Evolutionary conservation across 108 stramenopile genomes (phyloP).

Genomic region (Mayamaea pseudoterrestris): DNA sequence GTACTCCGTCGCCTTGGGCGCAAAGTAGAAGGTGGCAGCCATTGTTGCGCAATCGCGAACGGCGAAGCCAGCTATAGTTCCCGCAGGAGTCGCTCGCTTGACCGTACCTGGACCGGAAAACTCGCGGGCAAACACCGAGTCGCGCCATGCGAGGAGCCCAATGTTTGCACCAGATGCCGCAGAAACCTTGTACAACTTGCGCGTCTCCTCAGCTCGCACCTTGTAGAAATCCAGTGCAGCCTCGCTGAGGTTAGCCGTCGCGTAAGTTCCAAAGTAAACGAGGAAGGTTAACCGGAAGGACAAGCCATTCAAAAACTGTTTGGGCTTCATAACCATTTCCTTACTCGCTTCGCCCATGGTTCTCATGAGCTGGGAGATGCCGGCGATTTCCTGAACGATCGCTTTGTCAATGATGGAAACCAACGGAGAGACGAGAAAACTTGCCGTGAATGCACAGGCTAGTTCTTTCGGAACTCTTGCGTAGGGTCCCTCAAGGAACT

Average conservation of each 20-base stretch:
- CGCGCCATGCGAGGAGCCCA: slow-evolving; percentile 25
- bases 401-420: slow-evolving; percentile 26
- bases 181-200: slow-evolving; percentile 20
- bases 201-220: slow-evolving; percentile 10
- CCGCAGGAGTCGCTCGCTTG: slow-evolving; percentile 14
- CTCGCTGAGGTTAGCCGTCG: slow-evolving; percentile 27
- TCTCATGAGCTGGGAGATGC: slow-evolving; percentile 7
- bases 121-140: slow-evolving; percentile 20
- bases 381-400: slow-evolving; percentile 19
- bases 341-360: slow-evolving; percentile 13
- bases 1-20: slow-evolving; percentile 17
- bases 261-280: slow-evolving; percentile 31
- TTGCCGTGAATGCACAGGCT: slow-evolving; percentile 14
- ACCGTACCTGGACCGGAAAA: slow-evolving; percentile 1
- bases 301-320: slow-evolving; percentile 13
- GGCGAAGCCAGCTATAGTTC: slow-evolving; percentile 21
- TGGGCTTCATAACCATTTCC: slow-evolving; percentile 20
- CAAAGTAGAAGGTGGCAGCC: slow-evolving; percentile 26
- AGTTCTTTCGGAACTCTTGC: slow-evolving; percentile 15
- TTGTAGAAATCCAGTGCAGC: slow-evolving; percentile 14
- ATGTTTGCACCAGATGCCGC: slow-evolving; percentile 20
- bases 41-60: slow-evolving; percentile 24
- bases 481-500: slow-evolving; percentile 4
- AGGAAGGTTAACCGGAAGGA: slow-evolving; percentile 21
- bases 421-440: slow-evolving; percentile 13